Evolutionary conservation across 2,329 filamentous ascomycete genomes (phyloP), one percentile per base, ranked within the genome.

Genomic region (Monilinia fructicola): DNA sequence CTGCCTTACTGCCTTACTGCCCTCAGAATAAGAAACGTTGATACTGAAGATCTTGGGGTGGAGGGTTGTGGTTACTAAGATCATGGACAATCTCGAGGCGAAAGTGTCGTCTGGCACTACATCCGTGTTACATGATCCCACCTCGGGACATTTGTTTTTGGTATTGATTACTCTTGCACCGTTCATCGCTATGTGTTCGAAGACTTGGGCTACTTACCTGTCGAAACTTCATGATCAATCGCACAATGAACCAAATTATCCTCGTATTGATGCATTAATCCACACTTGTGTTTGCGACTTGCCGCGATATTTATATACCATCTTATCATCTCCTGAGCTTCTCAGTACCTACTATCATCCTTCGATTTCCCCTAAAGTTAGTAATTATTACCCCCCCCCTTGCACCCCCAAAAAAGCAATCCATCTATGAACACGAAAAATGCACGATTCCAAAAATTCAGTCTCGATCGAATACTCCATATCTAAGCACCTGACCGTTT

Each of bases 1-100:
- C 44, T 5, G 55, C 40, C 21, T 62, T 26, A 26, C 44, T 5
- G 55, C 40, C 21, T 62, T 26, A 26, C 44, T 5, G 55, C 40
- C 21, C 54, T 62, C 14, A 42, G 40, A 12, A 44, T 65, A 21
- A 9, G 38, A 3, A 61, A 48, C 7, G 21, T 40, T 6, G 28
- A 50, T 18, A 38, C 44, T n/a, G 48, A 35, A 11, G 21, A 66
- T 62, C n/a, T n/a, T n/a, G 64, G 35, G 14, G 40, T 31, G 18
- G 31, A 58, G 9, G 11, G 61, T 61, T 44, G 55, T 62, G 40
- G 55, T 46, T 14, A 40, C 55, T 1, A 66, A 61, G 58, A 31
- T 66, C 4, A 6, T 66, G 21, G 48, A 62, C 28, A 48, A 66
- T 62, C 62, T 42, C 31, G 46, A 62, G 2, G 48, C 38, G 6